These are phyloP conservation scores for Aspergillus cristatus DNA, from an alignment of 495 filamentous ascomycete genomes.

Conservation along the genomic window DNA sequence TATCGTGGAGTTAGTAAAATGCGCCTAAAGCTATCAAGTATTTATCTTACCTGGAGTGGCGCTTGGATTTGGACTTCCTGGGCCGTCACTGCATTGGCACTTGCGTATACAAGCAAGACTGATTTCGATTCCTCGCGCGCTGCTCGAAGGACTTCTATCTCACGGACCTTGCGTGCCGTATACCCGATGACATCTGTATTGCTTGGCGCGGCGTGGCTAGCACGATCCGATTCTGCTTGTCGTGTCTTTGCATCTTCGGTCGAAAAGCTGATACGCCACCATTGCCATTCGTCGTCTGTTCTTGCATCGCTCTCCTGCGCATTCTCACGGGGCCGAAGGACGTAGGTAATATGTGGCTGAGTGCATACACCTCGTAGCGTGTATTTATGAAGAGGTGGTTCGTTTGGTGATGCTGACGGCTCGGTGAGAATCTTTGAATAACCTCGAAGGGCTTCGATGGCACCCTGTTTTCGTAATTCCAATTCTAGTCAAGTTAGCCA, in stretches of 20 bases:
- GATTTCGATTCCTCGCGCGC: slow-evolving; percentile 40
- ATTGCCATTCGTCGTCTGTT: slow-evolving; percentile 32
- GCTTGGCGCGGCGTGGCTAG: slow-evolving; percentile 9
- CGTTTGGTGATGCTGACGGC: slow-evolving; percentile 35
- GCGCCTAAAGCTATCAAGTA: too few relatives aligned
- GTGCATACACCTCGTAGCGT: slow-evolving; percentile 45
- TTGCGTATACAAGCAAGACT: slow-evolving; percentile 45
- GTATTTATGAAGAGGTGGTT: slow-evolving; percentile 38
- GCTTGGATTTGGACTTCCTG: slow-evolving; percentile 22
- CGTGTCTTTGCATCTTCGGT: slow-evolving; percentile 35
- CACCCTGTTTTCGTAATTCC: slow-evolving; percentile 41
- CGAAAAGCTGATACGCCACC: slow-evolving; percentile 49
- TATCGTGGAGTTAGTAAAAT: slow-evolving; percentile 11
- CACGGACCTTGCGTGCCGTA: slow-evolving; percentile 36
- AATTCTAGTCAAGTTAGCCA: slow-evolving; percentile 31
- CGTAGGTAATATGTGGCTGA: slow-evolving; percentile 40
- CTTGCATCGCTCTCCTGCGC: slow-evolving; percentile 16
- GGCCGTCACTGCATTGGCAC: slow-evolving; percentile 30
- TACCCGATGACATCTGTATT: slow-evolving; percentile 35
- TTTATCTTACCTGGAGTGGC: slow-evolving; percentile 30
- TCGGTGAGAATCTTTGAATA: slow-evolving; percentile 47
- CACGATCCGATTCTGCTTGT: slow-evolving; percentile 20
- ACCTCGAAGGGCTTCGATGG: slow-evolving; percentile 33
- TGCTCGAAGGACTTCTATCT: slow-evolving; percentile 43
- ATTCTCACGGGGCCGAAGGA: slow-evolving; percentile 24